Conservation (phyloP, 768 basidiomycete genomes). For the Termitomyces sp. region DNA sequence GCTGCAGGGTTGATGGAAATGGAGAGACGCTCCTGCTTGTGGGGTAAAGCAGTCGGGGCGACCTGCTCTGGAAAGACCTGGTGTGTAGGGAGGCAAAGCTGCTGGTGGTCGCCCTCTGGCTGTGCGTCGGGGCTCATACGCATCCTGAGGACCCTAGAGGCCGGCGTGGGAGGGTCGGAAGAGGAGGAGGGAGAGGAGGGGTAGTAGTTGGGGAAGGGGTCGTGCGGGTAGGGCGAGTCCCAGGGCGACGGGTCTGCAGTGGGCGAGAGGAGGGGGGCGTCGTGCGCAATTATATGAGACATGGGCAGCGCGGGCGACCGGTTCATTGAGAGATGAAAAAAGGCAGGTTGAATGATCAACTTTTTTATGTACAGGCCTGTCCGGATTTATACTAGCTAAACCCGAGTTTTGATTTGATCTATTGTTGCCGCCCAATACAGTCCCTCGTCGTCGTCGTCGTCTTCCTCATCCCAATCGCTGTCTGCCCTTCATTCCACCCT, state of each 20-base stretch:
- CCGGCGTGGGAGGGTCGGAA: slow-evolving; percentile 40
- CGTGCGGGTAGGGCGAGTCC: slow-evolving; percentile 38
- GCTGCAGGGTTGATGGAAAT: slow-evolving; percentile 27
- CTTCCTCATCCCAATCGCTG: slow-evolving; percentile 4
- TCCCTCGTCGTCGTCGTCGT: neutral
- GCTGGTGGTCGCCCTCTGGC: slow-evolving; percentile 36
- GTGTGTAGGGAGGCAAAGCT: slow-evolving; percentile 61
- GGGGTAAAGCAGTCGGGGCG: slow-evolving; percentile 19
- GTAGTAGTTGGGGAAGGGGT: slow-evolving; percentile 44
- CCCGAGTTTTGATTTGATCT: slow-evolving; percentile 1
- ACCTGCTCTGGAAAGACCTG: slow-evolving; percentile 51
- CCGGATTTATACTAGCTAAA: slow-evolving; percentile 27
- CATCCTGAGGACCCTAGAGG: slow-evolving; percentile 45
- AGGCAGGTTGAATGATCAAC: slow-evolving; percentile 19
- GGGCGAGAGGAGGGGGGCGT: slow-evolving; percentile 55
- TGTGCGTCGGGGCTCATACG: slow-evolving; percentile 37
- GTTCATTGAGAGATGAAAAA: slow-evolving; percentile 17
- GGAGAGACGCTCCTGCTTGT: slow-evolving; percentile 25
- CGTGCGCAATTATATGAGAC: slow-evolving; percentile 53
- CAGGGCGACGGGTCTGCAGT: slow-evolving; percentile 36
- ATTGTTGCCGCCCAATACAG: neutral
- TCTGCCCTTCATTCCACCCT: slow-evolving; percentile 8
- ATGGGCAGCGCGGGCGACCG: slow-evolving; percentile 36
- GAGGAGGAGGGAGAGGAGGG: slow-evolving; percentile 43
- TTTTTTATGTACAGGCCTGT: slow-evolving; percentile 17